Base-by-base conservation (phyloP, 2,329 filamentous ascomycete genomes). In the Clathrospora elynae region DNA sequence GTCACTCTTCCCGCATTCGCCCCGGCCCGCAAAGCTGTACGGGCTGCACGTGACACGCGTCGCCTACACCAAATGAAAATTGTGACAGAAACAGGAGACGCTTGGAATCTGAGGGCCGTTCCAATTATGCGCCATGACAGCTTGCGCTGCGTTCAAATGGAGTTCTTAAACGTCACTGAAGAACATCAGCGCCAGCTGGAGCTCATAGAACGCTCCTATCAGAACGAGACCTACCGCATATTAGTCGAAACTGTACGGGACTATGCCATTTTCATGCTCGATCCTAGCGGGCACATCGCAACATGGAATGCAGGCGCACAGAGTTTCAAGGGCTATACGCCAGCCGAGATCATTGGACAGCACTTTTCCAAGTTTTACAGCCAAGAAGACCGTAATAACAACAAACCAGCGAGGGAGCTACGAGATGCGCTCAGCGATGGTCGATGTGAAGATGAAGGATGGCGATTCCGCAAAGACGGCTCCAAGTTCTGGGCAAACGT, bases 261-360 rank as follows among this genome's bases (percentile, higher is more conserved):
- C 48, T 83, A 83, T 53, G 81, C 81, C 43, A 84, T 84, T 47
- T 85, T 83, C 57, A 78, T 83, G 68, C 72, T 84, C 18, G 79
- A 83, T 37, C 73, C 77, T 0, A 64, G 70, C 3, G 81, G 81
- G n/a, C 68, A 76, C 52, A 74, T 84, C 11, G 73, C 73, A 1
- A 82, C 80, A 0, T 83, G 80, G 81, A 83, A 83, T 50, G 68
- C 72, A 0, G 80, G 80, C 2, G 80, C 80, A 0, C 70, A 77
- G 35, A 63, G 78, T 9, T 72, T 81, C 51, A 83, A 83, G 56
- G 79, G 79, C 2, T 84, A 81, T 57, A 74, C 57, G 1, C 64
- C 71, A 12, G 69, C 76, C 2, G 80, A 84, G 23, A 79, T 83
- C 32, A 66, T 84, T 12, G 80, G 80, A 9, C 72, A 75, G 49